phyloP scores from a whole-genome alignment of 1,284 basidiomycete genomes.

The Volvariella volvacea region DNA sequence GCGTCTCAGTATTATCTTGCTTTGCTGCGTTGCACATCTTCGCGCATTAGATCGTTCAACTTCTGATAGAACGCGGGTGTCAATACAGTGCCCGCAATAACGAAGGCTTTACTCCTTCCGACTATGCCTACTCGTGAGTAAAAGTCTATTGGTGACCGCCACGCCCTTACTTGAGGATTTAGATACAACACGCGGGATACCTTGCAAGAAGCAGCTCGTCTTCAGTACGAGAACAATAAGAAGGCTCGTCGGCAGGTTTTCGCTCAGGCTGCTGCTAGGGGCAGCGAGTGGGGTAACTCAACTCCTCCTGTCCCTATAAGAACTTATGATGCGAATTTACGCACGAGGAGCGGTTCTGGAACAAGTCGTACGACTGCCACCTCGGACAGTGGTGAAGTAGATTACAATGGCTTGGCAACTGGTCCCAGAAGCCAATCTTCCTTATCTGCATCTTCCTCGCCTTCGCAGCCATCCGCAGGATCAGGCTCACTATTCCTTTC shows the following conservation, averaged over 20 bases:
- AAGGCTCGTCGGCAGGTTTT: slow-evolving; percentile 60
- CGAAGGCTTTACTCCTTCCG: slow-evolving; percentile 84
- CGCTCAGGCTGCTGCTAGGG: slow-evolving; percentile 60
- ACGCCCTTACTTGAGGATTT: slow-evolving; percentile 8
- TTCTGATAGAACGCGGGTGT: slow-evolving; percentile 86
- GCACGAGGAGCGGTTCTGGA: slow-evolving; percentile 75
- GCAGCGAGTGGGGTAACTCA: slow-evolving; percentile 45
- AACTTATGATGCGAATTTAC: slow-evolving; percentile 30
- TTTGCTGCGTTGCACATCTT: slow-evolving; percentile 9
- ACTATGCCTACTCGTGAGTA: slow-evolving; percentile 87
- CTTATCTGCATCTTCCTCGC: slow-evolving; percentile 44
- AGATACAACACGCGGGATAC: slow-evolving; percentile 68
- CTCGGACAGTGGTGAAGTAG: slow-evolving; percentile 65
- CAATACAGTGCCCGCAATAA: slow-evolving; percentile 79
- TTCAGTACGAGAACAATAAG: slow-evolving; percentile 72
- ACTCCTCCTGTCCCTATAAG: slow-evolving; percentile 34
- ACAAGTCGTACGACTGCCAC: slow-evolving; percentile 69
- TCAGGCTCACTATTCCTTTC: slow-evolving; percentile 31
- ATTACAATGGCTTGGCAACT: slow-evolving; percentile 34
- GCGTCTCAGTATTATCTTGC: slow-evolving; percentile 8
- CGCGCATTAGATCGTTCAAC: slow-evolving; percentile 62
- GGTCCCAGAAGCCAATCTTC: slow-evolving; percentile 39
- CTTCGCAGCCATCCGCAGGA: slow-evolving; percentile 45
- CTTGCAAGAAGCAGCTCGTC: slow-evolving; percentile 68
- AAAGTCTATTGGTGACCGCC: slow-evolving; percentile 5